Evolutionary conservation across 345 rosid species (phyloP), one percentile per base, ranked within the genome.

Genomic region (Aquilaria malaccensis): DNA sequence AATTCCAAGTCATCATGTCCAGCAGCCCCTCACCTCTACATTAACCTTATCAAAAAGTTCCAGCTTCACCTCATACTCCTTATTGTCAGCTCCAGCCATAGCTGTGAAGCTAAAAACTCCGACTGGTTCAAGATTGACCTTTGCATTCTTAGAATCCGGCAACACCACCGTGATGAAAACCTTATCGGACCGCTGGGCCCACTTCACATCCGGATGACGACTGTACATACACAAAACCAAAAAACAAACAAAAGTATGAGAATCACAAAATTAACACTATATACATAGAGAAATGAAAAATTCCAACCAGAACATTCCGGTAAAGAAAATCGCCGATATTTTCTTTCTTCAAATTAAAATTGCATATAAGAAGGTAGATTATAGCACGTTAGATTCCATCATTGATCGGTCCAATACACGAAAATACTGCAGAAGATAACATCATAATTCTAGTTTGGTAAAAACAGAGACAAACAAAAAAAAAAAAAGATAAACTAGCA

Each of bases 181-280:
- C 79, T 84, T 83, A 46, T 89, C 91, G 12, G 62, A 63, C 70
- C 91, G 80, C 83, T 89, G 85, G 2, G 97, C 95, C 97, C 97
- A 89, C 76, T 85, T 89, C 72, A 89, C 79, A 70, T 86, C 94
- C 0, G 95, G 95, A 80, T 85, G 84, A 64, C 91, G 97, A 71
- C 97, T 89, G 66, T 49, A 59, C 67, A 49, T 58, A 2, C 11
- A 12, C 10, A 47, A 22, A 22, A 22, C 22, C 22, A 22, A 22
- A 22, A 22, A 31, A 4, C 11, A 14, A 5, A 37, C 43, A 37
- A 37, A 37, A 37, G 43, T 37, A 37, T 37, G 7, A 37, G 7
- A 37, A 37, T 37, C 43, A 37, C 43, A 37, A 3, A 37, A 37
- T 9, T 37, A 9, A 37, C 7, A 37, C 43, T 0, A 37, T 37